These are phyloP conservation scores for Aureobasidium vineae DNA, from an alignment of 2,329 filamentous ascomycete genomes.

Conservation along the genomic window DNA sequence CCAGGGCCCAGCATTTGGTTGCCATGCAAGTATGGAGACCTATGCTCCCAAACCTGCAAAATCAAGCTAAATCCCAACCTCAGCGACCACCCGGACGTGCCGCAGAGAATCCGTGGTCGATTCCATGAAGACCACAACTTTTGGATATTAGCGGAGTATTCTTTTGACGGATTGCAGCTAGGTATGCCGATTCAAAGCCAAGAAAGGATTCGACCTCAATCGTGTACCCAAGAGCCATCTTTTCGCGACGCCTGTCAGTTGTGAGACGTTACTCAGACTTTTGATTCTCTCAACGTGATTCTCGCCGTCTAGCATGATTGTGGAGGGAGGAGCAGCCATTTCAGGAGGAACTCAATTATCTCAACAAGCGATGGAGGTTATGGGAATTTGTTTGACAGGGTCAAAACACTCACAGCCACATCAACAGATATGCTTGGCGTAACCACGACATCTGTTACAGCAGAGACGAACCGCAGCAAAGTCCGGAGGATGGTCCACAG, in stretches of 20 bases:
- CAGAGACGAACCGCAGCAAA: not conserved
- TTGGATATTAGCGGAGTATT: not conserved
- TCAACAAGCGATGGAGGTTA: not conserved
- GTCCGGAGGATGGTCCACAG: not conserved
- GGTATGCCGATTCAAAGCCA: not conserved
- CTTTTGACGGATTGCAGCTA: not conserved
- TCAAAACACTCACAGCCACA: not conserved
- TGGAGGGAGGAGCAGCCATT: not conserved
- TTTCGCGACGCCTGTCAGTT: not conserved
- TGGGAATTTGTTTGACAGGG: not conserved
- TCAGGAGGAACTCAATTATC: not conserved
- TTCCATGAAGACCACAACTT: not conserved
- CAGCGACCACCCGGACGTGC: not conserved
- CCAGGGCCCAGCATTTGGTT: slow-evolving; percentile 1
- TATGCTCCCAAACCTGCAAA: not conserved
- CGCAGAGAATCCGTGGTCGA: not conserved
- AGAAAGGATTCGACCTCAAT: slow-evolving; percentile 7
- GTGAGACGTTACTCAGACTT: not conserved
- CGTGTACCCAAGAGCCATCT: not conserved
- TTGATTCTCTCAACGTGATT: not conserved
- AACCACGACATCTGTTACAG: not conserved
- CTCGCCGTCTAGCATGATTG: not conserved
- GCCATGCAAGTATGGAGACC: slow-evolving; percentile 7
- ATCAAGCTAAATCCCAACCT: not conserved
- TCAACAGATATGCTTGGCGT: not conserved